phyloP scores from a whole-genome alignment of 768 basidiomycete species.

The Boletus barrowsii region DNA sequence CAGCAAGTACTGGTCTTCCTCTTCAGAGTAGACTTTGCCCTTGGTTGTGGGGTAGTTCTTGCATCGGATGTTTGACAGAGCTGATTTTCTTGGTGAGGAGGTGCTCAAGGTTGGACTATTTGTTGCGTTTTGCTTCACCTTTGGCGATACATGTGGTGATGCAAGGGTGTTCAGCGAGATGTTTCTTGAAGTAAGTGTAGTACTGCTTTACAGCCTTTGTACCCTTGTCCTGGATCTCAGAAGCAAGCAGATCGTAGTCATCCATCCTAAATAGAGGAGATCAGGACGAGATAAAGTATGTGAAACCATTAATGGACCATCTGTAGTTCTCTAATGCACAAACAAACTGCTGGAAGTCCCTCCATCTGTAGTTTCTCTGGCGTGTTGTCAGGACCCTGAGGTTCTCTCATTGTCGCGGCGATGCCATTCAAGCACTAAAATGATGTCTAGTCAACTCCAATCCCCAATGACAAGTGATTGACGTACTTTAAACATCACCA shows the following conservation, averaged over 20 bases:
- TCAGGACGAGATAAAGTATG: not conserved
- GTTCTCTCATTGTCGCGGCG: constrained; percentile 58
- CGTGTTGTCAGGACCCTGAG: constrained; percentile 68
- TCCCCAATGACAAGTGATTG: not conserved
- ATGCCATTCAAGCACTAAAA: constrained; percentile 64
- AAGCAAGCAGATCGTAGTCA: constrained; percentile 63
- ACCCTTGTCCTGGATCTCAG: constrained; percentile 83
- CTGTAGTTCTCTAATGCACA: constrained; percentile 77
- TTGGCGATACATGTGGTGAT: constrained; percentile 82
- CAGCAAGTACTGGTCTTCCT: constrained; percentile 94
- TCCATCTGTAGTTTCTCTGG: constrained; percentile 68
- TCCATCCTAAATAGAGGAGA: constrained; percentile 47
- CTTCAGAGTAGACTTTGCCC: constrained; percentile 94
- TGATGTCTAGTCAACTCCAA: not conserved
- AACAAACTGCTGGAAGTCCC: constrained; percentile 92
- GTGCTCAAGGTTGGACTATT: constrained; percentile 74
- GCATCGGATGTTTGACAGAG: constrained; percentile 88
- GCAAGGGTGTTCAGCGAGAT: constrained; percentile 68
- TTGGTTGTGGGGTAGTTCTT: constrained; percentile 95
- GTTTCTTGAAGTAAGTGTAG: constrained; percentile 81
- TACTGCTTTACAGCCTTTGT: constrained; percentile 76
- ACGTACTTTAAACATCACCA: constrained; percentile 71
- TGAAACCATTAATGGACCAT: constrained; percentile 47
- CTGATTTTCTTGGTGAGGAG: constrained; percentile 81
- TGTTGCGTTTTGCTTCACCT: constrained; percentile 87